Evolutionary conservation across 169 alveolate genomes (phyloP).

Genomic region (Eimeria tenella): DNA sequence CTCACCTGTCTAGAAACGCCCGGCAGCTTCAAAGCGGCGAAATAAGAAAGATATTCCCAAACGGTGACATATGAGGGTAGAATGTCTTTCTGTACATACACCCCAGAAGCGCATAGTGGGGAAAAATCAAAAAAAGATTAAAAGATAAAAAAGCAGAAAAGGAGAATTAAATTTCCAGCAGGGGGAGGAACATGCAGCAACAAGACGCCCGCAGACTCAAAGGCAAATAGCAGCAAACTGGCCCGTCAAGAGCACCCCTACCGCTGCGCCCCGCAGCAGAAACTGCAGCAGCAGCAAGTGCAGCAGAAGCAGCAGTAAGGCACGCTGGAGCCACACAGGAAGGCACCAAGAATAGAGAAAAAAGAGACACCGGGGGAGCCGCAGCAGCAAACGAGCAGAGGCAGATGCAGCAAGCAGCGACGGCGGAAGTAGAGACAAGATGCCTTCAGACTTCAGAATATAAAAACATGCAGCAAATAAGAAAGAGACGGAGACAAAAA

Average conservation of each 20-base stretch:
- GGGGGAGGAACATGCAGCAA: too few relatives aligned
- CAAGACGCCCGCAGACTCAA: too few relatives aligned
- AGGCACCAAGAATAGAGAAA: background rate
- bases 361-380: background rate
- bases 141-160: too few relatives aligned
- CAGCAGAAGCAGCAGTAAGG: too few relatives aligned
- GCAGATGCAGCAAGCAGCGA: background rate
- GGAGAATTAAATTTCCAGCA: too few relatives aligned
- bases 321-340: too few relatives aligned
- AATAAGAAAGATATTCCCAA: conserved; percentile 35
- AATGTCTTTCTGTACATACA: conserved; percentile 27
- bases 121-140: background rate
- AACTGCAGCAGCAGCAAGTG: too few relatives aligned
- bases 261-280: too few relatives aligned
- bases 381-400: background rate
- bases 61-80: conserved; percentile 54
- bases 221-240: too few relatives aligned
- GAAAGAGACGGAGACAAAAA: background rate
- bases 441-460: background rate
- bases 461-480: background rate
- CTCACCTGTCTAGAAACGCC: conserved; percentile 76
- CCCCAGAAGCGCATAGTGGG: background rate
- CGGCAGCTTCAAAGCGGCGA: conserved; percentile 56
- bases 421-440: background rate
- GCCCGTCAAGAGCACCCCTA: too few relatives aligned